Evolutionary conservation across 805 yeast genomes (phyloP), one percentile per base, ranked within the genome.

Genomic region (Candida nemodendra): DNA sequence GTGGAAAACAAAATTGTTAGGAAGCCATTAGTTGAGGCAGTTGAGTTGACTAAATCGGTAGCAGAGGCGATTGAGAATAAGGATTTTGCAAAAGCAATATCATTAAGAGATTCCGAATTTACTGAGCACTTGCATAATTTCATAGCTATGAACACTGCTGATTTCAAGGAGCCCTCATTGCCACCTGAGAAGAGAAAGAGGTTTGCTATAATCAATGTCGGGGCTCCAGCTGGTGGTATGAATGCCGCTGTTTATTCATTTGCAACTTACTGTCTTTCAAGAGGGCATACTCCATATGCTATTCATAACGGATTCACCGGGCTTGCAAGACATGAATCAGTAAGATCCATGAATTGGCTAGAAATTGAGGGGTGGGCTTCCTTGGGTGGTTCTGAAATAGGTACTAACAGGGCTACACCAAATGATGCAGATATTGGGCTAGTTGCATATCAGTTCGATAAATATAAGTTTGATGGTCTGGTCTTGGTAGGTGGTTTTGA

Each of bases 401-500:
- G 95, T 53, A 84, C 95, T 28, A 84, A 84, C 65, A 70, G 93
- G 61, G 62, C 74, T 18, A 72, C 83, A 9, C 90, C 91, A 7
- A 66, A 69, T 42, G 82, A 78, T 36, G 69, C 76, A 17, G 82
- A 84, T 62, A 66, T 77, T 40, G 93, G 91, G 30, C 66, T 74
- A 59, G 73, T 84, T 38, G 90, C 91, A 1, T 84, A 74, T 60
- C 74, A 81, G 51, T 77, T 84, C 52, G 83, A 81, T 57, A 79
- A 82, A 53, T 76, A 76, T 61, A 62, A 73, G 33, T 72, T 84
- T 50, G 79, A 84, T 50, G 95, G 93, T 19, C 68, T 84, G 55
- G 66, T 84, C 33, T 65, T 84, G 16, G 80, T 84, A 48, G 95
- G 95, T 56, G 95, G 95, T 1, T 84, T 84, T 57, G 95, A 84